These are phyloP conservation scores for Terfezia boudieri DNA, from an alignment of 495 filamentous ascomycete species.

Conservation along the genomic window DNA sequence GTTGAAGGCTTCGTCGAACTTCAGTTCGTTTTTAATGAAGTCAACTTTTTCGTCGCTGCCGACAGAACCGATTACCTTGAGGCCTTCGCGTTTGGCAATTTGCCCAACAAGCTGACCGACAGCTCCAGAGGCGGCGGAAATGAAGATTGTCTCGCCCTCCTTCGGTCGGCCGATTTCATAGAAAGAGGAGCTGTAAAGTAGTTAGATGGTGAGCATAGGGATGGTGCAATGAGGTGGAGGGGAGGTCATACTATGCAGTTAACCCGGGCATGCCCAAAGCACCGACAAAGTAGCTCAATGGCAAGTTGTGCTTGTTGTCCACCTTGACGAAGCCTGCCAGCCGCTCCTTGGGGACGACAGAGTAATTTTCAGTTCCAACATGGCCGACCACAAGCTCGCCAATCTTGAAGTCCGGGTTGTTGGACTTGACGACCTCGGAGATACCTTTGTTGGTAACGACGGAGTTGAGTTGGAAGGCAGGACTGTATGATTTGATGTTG, in stretches of 20 bases:
- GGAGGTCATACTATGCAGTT: constrained; percentile 36
- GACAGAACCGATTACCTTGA: constrained; percentile 51
- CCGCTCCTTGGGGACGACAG: constrained; percentile 19
- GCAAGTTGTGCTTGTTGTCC: constrained; percentile 39
- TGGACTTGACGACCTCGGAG: constrained; percentile 43
- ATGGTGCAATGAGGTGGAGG: background rate
- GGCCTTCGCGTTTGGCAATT: constrained; percentile 66
- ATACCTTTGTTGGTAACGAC: constrained; percentile 37
- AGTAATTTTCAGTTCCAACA: constrained; percentile 42
- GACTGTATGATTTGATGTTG: constrained; percentile 36
- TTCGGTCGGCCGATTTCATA: constrained; percentile 68
- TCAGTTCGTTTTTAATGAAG: constrained; percentile 27
- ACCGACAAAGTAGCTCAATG: constrained; percentile 42
- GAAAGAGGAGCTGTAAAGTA: constrained; percentile 29
- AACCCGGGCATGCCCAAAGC: constrained; percentile 73
- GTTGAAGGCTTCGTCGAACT: constrained; percentile 33
- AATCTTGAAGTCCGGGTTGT: constrained; percentile 33
- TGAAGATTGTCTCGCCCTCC: constrained; percentile 74
- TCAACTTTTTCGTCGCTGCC: constrained; percentile 31
- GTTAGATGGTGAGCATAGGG: background rate
- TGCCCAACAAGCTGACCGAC: constrained; percentile 72
- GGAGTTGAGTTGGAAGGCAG: constrained; percentile 31
- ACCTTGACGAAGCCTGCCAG: constrained; percentile 22
- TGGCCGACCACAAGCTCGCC: constrained; percentile 45
- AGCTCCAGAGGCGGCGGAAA: constrained; percentile 60